Base-by-base conservation (phyloP, 2,329 filamentous ascomycete species). In the Westerdykella ornata region DNA sequence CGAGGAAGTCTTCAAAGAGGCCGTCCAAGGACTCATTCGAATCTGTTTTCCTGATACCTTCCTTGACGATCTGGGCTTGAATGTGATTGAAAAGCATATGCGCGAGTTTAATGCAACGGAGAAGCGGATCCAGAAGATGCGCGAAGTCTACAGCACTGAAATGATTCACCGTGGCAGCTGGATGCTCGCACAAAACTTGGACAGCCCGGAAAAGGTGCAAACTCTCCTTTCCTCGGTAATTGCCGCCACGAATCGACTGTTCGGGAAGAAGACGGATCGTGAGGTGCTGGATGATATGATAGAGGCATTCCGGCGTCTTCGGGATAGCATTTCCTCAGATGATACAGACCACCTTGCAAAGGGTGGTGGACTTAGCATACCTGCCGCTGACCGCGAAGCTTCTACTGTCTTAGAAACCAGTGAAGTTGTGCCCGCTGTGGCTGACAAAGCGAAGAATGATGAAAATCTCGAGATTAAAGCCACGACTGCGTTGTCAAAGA, bases 41-140 rank as follows among this genome's bases (percentile, higher is more conserved):
- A 52, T 59, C 3, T 61, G 59, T 35, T 60, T 62, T 14, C 57
- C 59, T 1, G 37, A 54, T 2, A 39, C 43, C 8, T 33, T 59
- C 3, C 38, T 61, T 1, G 46, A 59, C 1, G 47, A 60, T 17
- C 36, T 59, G 0, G 54, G 57, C 2, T 15, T 52, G 4, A 42
- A 52, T 4, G 29, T 58, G 0, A 28, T 61, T 3, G 38, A 47
- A 2, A 35, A 42, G 11, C 56, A 59, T 18, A 60, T 62, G 57
- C 42, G 36, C 2, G 42, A 56, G 9, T 36, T 46, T 3, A 35
- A 44, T 1, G 57, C 53, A 1, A 36, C 45, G 0, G 26, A 43
- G 12, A 18, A 42, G 0, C 57, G 56, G 22, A 52, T 61, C 18
- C 14, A 13, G 11, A 45, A 35, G 7, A 56, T 55, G 48, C 15